Base-by-base conservation (phyloP, 78 protist genomes). In the Mantamonas sphyraenae region DNA sequence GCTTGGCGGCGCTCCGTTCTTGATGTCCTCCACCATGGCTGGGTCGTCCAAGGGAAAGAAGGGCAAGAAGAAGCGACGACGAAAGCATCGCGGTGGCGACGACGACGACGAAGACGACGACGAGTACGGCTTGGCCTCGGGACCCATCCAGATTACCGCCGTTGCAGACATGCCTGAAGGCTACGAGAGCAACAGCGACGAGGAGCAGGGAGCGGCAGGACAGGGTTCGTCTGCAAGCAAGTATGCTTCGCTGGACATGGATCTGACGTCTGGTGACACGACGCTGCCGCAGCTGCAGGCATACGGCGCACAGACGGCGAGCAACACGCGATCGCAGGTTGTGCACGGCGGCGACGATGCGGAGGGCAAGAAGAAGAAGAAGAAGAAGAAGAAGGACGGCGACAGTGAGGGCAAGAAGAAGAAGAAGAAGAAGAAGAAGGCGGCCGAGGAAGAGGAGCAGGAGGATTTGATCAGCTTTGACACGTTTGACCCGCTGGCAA, bases 301-400 rank as follows among this genome's bases (percentile, higher is more conserved):
- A 19, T 19, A 28, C 62, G 42, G 16, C 45, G 19, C 42, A 45
- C 59, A 67, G 59, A 51, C 26, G 37, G 40, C 16, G 14, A 60
- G 28, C 42, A 17, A 67, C 53, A 17, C 12, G 50, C 42, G 50
- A 16, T 16, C 16, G 9, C 28, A 38, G 9, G 71, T 16, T 8
- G 40, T 60, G 56, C 56, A 67, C 59, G 10, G 9, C 56, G 20
- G 10, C 64, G 17, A 31, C 12, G 59, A 45, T 9, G 35, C 16
- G 17, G 71, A 28, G 47, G n/a, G 37, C 51, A 31, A 39, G 16
- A 67, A 67, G 71, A 51, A n/a, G n/a, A n/a, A n/a, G n/a, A n/a
- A n/a, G n/a, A n/a, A n/a, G n/a, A n/a, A n/a, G n/a, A n/a, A n/a
- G n/a, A n/a, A n/a, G n/a, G n/a, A n/a, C n/a, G n/a, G n/a, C n/a